phyloP scores from a whole-genome alignment of 1,284 basidiomycete species.

The Papiliotrema flavescens region DNA sequence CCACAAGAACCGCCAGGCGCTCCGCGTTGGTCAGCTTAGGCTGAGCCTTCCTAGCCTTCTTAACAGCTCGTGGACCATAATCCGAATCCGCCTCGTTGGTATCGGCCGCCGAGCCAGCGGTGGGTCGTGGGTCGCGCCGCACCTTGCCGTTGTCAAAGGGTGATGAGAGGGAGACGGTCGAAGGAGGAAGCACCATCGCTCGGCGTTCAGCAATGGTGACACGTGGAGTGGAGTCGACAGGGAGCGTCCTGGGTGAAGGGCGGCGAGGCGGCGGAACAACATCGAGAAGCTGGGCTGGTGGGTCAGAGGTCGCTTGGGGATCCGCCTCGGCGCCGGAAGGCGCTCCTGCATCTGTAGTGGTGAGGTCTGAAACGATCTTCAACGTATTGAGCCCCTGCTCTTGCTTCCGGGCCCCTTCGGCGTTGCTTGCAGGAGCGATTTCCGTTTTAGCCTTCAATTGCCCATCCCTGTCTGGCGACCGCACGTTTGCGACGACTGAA shows the following conservation, averaged over 20 bases:
- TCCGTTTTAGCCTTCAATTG: too few species aligned
- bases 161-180: slow-evolving; percentile 18
- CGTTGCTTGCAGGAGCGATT: too few species aligned
- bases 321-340: too few species aligned
- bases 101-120: slow-evolving; percentile 23
- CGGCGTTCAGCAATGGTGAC: slow-evolving; percentile 37
- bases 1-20: slow-evolving; percentile 16
- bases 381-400: too few species aligned
- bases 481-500: too few species aligned
- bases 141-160: slow-evolving; percentile 18
- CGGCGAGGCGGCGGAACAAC: background rate
- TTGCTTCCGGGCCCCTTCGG: too few species aligned
- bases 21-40: background rate
- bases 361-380: too few species aligned
- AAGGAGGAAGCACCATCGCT: slow-evolving; percentile 22
- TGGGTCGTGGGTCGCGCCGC: slow-evolving; percentile 22
- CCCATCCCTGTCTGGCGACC: too few species aligned
- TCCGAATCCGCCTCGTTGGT: slow-evolving; percentile 32
- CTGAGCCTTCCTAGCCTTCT: slow-evolving; percentile 3
- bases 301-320: too few species aligned
- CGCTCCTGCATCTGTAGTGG: too few species aligned
- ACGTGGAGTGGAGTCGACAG: slow-evolving; percentile 3
- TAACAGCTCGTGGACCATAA: slow-evolving; percentile 16
- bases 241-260: background rate
- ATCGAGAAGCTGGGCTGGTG: background rate